Evolutionary conservation across 768 basidiomycete genomes (phyloP), one percentile per base, ranked within the genome.

Genomic region (Boletus tylopilopsis): DNA sequence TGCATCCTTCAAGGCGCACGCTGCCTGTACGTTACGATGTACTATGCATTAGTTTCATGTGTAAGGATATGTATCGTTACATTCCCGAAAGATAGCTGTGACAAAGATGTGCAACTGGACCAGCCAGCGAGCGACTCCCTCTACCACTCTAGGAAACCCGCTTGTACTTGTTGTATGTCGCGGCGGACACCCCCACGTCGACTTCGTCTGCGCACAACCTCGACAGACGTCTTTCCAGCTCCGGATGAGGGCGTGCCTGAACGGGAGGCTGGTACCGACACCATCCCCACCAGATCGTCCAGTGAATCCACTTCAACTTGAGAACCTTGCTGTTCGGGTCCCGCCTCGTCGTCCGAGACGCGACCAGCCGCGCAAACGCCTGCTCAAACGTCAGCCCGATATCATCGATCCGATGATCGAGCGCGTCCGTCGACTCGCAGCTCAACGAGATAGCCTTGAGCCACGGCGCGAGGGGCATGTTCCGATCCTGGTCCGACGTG

Each of bases 281-380:
- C 64, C 64, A 66, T 3, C 47, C 52, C 64, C 64, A 66, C 64
- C 64, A 66, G 5, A 66, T 54, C 51, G 64, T 66, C 64, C 64
- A 66, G 34, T 66, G 64, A 36, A 66, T 64, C 64, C 64, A 66
- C 18, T 58, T 66, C 22, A 66, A 36, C 21, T 33, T 55, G 21
- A 66, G 60, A 18, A 67, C 64, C 45, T 55, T 66, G 63, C 63
- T 49, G 27, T 45, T 53, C 0, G 38, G 27, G 12, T 60, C 60
- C 29, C 64, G 60, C 32, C 35, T 43, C 48, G 58, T 54, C 39
- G 64, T 66, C 41, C 64, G 64, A 12, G 64, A 66, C 33, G 45
- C 19, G 9, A 66, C 63, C 2, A 67, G 43, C 18, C 7, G 55
- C 12, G 45, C 23, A 55, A 66, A 67, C 16, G 55, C 56, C 22